phyloP scores from a whole-genome alignment of 345 rosid genomes.

The Salix caprea region DNA sequence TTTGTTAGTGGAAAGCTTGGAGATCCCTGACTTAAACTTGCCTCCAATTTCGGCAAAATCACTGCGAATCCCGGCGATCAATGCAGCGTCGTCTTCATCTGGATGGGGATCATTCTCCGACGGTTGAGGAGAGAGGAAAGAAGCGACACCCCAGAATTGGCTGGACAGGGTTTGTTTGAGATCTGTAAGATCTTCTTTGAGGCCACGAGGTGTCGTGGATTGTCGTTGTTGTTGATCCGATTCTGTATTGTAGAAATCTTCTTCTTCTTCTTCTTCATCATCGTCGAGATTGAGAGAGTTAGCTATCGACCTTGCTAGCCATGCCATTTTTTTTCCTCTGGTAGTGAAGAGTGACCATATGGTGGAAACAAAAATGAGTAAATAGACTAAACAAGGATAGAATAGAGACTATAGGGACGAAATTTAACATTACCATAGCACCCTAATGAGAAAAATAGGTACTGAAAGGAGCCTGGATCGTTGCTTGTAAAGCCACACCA shows the following conservation, averaged over 20 bases:
- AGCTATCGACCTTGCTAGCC: slow-evolving; percentile 67
- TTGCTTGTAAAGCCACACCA: not conserved
- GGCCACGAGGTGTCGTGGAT: slow-evolving; percentile 48
- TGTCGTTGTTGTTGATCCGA: slow-evolving; percentile 19
- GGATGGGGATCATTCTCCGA: slow-evolving; percentile 11
- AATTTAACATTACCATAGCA: too few relatives aligned
- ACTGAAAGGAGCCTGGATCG: too few relatives aligned
- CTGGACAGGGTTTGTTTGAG: slow-evolving; percentile 68
- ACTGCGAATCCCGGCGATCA: slow-evolving; percentile 52
- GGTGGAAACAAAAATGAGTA: too few relatives aligned
- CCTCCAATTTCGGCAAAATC: slow-evolving; percentile 73
- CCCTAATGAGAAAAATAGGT: too few relatives aligned
- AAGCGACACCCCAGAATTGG: slow-evolving; percentile 88
- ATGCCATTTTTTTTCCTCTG: slow-evolving; percentile 37
- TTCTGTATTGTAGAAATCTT: not conserved
- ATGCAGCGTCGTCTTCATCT: slow-evolving; percentile 21
- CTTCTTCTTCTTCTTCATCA: not conserved
- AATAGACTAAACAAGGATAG: too few relatives aligned
- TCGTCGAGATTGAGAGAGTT: slow-evolving; percentile 52
- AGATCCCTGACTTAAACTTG: slow-evolving; percentile 58
- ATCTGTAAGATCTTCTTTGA: slow-evolving; percentile 80
- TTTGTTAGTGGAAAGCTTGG: slow-evolving; percentile 53
- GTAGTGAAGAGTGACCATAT: too few relatives aligned
- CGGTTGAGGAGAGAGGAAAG: slow-evolving; percentile 84
- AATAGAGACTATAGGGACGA: too few relatives aligned